Conservation (phyloP, 768 basidiomycete species). For the Psilocybe cyanescens region DNA sequence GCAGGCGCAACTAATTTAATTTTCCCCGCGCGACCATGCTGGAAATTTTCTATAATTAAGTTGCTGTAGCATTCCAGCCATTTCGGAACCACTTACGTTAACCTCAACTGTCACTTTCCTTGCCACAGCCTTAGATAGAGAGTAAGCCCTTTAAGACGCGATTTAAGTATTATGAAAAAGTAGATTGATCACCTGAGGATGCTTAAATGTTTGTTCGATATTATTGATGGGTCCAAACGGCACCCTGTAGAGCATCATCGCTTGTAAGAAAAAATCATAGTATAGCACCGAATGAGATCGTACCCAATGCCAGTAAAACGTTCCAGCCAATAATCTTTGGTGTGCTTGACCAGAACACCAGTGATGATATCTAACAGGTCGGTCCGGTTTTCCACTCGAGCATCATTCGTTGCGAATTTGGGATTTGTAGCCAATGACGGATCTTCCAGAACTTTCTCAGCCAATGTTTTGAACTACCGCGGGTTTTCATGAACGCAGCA, state of each 20-base stretch:
- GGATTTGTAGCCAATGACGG: conserved; percentile 63
- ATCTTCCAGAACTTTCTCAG: conserved; percentile 60
- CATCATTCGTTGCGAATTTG: conserved; percentile 73
- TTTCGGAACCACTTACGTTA: conserved; percentile 52
- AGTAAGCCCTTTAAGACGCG: conserved; percentile 4
- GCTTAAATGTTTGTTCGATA: conserved; percentile 86
- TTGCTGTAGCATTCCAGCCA: not conserved
- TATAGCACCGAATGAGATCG: conserved; percentile 23
- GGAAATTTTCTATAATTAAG: conserved; percentile 1
- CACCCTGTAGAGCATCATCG: conserved; percentile 46
- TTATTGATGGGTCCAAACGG: conserved; percentile 94
- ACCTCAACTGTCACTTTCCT: conserved; percentile 77
- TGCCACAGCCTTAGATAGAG: conserved; percentile 60
- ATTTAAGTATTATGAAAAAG: conserved; percentile 1
- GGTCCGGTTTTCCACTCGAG: conserved; percentile 75
- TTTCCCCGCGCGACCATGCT: conserved; percentile 78
- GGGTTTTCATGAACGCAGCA: conserved; percentile 2
- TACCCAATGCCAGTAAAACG: conserved; percentile 81
- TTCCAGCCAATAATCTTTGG: conserved; percentile 76
- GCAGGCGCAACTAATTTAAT: conserved; percentile 83
- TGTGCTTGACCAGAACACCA: conserved; percentile 54
- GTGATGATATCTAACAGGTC: conserved; percentile 74
- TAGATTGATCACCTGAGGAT: conserved; percentile 59
- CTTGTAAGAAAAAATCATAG: conserved; percentile 9
- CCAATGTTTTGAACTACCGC: conserved; percentile 70